Conservation (phyloP, 331 rosid genomes). For the Acacia pycnantha region DNA sequence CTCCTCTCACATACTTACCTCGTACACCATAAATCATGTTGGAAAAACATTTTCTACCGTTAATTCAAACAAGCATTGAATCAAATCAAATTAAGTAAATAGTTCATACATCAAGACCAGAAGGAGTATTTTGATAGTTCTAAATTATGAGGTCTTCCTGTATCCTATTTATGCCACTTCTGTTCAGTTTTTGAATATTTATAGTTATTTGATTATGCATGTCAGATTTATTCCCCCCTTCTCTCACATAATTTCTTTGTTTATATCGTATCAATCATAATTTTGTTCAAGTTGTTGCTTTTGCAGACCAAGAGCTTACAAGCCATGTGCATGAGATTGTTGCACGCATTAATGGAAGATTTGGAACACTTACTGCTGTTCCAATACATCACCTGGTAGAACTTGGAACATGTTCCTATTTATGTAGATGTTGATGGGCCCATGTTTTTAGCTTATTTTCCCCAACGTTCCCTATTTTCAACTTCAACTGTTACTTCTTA, state of each 20-base stretch:
- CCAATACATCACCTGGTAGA: slow-evolving; percentile 97
- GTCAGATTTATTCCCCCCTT: background rate
- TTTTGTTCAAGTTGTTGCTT: slow-evolving; percentile 17
- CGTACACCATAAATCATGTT: too few species aligned
- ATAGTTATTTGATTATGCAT: background rate
- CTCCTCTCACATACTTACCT: too few species aligned
- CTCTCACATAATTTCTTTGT: background rate
- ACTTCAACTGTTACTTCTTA: slow-evolving; percentile 8
- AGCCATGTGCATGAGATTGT: slow-evolving; percentile 99
- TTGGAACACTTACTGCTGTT: slow-evolving; percentile 93
- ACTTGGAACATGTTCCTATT: slow-evolving; percentile 27
- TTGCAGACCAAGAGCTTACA: slow-evolving; percentile 92
- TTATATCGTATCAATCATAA: background rate
- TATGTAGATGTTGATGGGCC: background rate
- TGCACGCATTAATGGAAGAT: slow-evolving; percentile 97
- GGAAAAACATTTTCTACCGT: too few species aligned
- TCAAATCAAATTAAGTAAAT: too few species aligned
- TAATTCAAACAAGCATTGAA: too few species aligned
- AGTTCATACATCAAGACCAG: too few species aligned
- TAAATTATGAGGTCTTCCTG: background rate
- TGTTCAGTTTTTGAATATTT: background rate
- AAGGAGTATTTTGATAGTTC: too few species aligned
- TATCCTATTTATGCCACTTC: background rate
- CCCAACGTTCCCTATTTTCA: background rate
- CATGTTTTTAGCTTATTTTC: background rate